These are phyloP conservation scores for Tylopilus felleus DNA, from an alignment of 768 basidiomycete genomes.

Conservation along the genomic window DNA sequence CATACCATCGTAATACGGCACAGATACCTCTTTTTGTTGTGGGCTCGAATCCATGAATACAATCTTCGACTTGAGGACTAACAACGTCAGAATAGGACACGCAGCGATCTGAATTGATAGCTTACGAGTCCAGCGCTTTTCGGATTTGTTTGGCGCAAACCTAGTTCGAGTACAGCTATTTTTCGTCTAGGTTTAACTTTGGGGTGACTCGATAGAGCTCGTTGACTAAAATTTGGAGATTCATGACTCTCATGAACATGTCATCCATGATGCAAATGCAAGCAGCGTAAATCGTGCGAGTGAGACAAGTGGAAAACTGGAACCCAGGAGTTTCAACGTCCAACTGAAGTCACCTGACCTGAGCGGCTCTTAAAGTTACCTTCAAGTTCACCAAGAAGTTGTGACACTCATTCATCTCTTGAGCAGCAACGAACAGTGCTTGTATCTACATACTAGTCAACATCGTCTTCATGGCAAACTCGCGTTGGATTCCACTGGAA, in stretches of 20 bases:
- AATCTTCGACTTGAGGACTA: neutral
- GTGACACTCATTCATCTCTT: neutral
- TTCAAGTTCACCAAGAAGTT: too few relatives aligned
- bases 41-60: neutral
- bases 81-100: neutral
- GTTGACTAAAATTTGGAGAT: too few relatives aligned
- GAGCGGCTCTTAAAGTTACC: too few relatives aligned
- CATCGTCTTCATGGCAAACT: constrained; percentile 16
- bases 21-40: neutral
- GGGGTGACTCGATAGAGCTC: too few relatives aligned
- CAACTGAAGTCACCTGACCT: neutral
- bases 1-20: neutral
- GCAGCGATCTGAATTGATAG: neutral
- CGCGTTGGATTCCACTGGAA: constrained; percentile 77
- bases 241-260: neutral
- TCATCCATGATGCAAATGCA: neutral
- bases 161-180: neutral
- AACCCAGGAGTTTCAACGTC: too few relatives aligned
- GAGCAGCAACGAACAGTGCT: neutral
- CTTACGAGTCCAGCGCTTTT: neutral
- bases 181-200: neutral
- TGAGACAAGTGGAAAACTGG: too few relatives aligned
- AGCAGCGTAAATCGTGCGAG: too few relatives aligned
- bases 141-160: too few relatives aligned
- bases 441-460: neutral